Evolutionary conservation across 2,329 filamentous ascomycete species (phyloP), one percentile per base, ranked within the genome.

Genomic region (Fusarium nodosum): DNA sequence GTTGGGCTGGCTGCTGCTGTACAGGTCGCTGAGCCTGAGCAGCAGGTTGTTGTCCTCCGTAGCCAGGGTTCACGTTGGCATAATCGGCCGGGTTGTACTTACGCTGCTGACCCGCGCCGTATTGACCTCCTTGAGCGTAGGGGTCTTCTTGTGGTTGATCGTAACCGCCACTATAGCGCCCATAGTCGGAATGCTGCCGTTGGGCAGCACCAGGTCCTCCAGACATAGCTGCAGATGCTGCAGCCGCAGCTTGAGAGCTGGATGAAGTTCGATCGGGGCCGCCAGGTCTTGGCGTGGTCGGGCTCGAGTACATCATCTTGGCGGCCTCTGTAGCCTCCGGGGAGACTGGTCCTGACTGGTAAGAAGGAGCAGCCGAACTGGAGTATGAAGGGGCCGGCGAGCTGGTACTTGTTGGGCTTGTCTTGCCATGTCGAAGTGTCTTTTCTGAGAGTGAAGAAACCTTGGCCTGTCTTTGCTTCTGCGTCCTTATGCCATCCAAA

Each of bases 1-100:
- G 81, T 56, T 81, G 82, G 33, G 77, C 75, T 45, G 77, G 76
- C 16, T 63, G 65, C 15, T 71, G 68, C 38, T 79, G 76, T 48
- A 75, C 75, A n/a, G 66, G 67, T 31, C 71, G 66, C 33, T 79
- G 81, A 41, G 71, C 59, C 52, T 79, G 77, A 58, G 75, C 76
- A 62, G 75, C 76, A 31, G 75, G 68, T 8, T 73, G 59, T 55
- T 77, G 78, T 33, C 64, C 71, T 41, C 71, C 80, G 70, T 85
- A 89, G 55, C 79, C 72, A 28, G 76, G 75, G 74, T 82, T 85
- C 71, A 88, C 86, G 75, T 85, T 88, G 62, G 90, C 91, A 77
- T 94, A 96, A 68, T 91, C 90, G 26, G 88, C 88, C 30, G 93
- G 93, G 77, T 96, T 93, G 77, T 96, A 96, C 72, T 88, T 88